Evolutionary conservation across 1,284 basidiomycete species (phyloP), one percentile per base, ranked within the genome.

Genomic region (Pyrrhoderma noxium): DNA sequence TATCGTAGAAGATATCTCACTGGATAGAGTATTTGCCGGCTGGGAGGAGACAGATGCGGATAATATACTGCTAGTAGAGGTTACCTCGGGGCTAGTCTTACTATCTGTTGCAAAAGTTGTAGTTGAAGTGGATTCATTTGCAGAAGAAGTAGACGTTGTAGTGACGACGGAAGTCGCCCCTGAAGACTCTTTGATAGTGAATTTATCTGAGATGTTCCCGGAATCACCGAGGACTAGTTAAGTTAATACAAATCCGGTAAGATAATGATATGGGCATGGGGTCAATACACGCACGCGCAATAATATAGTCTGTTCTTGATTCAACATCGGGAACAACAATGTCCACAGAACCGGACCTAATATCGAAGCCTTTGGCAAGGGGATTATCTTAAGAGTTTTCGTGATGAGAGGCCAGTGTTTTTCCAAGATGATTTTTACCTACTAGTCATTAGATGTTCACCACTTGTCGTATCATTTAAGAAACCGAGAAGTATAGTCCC

Each of bases 171-270:
- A 40, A 7, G 38, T 40, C n/a, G 38, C 8, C 38, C 38, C 38
- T 40, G 25, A 21, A 7, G 42, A 38, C 13, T 37, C 47, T 18
- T 14, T 31, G 52, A 70, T 70, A 46, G 62, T 63, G 59, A 73
- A 73, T 49, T 48, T 53, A 9, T 67, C 67, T 51, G 70, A 72
- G 31, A 60, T 62, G 60, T 73, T 73, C 23, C 70, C 71, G 22
- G 72, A 73, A 58, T 73, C 70, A 5, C 71, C 70, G 27, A 72
- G 59, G 41, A 73, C 72, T 73, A 50, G 13, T 23, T 37, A 39
- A 9, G 5, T 23, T 14, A 42, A 11, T 36, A 38, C 43, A 34
- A 5, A 37, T 9, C n/a, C n/a, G n/a, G 37, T 8, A 16, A 21
- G 19, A 18, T 44, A 16, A 39, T 8, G 21, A 16, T 47, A 39